Percentiles rank a stretch among this genome's conserved stretches.
Evolutionary conservation across 768 basidiomycete genomes (phyloP).

Genomic region (Mycena vitilis): DNA sequence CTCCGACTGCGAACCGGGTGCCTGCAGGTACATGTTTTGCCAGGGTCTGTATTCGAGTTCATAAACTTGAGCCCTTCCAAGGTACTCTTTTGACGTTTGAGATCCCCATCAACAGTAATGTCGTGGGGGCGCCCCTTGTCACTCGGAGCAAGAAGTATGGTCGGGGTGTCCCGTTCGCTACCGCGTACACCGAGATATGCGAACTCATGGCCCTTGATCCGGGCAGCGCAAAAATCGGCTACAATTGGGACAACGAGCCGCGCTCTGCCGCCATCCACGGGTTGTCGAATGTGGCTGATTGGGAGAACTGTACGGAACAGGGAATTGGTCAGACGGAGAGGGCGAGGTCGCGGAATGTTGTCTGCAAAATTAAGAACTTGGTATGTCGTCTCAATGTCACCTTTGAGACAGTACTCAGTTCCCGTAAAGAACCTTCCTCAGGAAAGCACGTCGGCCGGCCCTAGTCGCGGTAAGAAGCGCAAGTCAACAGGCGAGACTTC

Average conservation of each 20-base stretch:
- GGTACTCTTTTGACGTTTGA: constrained; percentile 2
- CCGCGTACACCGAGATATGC: constrained; percentile 4
- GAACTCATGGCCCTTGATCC: constrained; percentile 7
- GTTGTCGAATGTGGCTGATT: constrained; percentile 6
- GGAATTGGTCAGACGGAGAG: neutral
- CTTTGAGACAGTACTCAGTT: neutral
- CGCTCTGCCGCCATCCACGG: neutral
- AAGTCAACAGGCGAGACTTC: neutral
- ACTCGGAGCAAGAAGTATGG: constrained; percentile 9
- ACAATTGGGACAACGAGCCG: constrained; percentile 24
- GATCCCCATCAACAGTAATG: constrained; percentile 14
- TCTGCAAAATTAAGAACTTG: constrained; percentile 17
- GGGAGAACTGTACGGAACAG: neutral
- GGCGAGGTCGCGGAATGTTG: constrained; percentile 18
- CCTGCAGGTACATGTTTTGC: too few relatives aligned
- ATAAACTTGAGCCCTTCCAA: too few relatives aligned
- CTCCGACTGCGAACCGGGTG: too few relatives aligned
- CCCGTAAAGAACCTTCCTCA: constrained; percentile 4
- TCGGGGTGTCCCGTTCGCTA: constrained; percentile 6
- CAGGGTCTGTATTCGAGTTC: too few relatives aligned
- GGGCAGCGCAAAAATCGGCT: neutral
- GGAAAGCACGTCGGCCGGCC: neutral
- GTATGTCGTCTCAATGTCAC: neutral
- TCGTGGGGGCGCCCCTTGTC: neutral
- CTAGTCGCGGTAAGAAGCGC: constrained; percentile 5